Conservation (phyloP, 495 filamentous ascomycete species). For the Lindgomyces ingoldianus region DNA sequence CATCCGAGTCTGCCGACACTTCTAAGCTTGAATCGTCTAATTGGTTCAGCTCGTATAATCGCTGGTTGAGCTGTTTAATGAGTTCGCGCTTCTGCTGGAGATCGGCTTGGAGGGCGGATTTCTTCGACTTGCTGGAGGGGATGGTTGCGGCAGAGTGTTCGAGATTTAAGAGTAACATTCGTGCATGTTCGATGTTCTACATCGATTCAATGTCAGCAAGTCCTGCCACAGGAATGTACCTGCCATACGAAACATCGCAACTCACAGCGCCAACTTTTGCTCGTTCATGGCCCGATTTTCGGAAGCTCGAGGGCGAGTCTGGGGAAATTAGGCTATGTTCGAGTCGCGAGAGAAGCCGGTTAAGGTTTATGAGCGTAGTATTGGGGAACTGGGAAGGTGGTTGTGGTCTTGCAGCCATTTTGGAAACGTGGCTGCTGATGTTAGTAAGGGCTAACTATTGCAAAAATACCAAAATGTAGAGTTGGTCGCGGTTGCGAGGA, state of each 20-base stretch:
- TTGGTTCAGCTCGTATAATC: conserved; percentile 55
- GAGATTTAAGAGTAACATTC: conserved; percentile 69
- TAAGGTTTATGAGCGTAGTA: conserved; percentile 58
- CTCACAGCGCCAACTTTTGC: conserved; percentile 65
- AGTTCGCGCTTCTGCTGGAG: conserved; percentile 63
- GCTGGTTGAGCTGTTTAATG: conserved; percentile 45
- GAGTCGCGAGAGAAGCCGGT: conserved; percentile 71
- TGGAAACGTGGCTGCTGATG: not conserved
- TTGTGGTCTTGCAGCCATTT: not conserved
- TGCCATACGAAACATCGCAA: not conserved
- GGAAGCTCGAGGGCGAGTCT: conserved; percentile 61
- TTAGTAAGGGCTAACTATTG: no score
- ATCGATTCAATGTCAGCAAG: conserved; percentile 3
- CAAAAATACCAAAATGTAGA: no score
- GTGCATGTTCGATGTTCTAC: conserved; percentile 80
- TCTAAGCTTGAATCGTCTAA: conserved; percentile 45
- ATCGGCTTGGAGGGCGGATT: conserved; percentile 66
- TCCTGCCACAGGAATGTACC: not conserved
- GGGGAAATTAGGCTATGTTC: conserved; percentile 71
- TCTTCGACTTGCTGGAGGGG: conserved; percentile 63
- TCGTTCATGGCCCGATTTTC: conserved; percentile 68
- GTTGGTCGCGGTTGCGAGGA: no score
- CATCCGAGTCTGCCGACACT: conserved; percentile 33
- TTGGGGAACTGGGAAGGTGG: conserved; percentile 27
- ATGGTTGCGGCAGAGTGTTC: conserved; percentile 61